Evolutionary conservation across 2,329 filamentous ascomycete genomes (phyloP).

Genomic region (Hansfordia pulvinata): DNA sequence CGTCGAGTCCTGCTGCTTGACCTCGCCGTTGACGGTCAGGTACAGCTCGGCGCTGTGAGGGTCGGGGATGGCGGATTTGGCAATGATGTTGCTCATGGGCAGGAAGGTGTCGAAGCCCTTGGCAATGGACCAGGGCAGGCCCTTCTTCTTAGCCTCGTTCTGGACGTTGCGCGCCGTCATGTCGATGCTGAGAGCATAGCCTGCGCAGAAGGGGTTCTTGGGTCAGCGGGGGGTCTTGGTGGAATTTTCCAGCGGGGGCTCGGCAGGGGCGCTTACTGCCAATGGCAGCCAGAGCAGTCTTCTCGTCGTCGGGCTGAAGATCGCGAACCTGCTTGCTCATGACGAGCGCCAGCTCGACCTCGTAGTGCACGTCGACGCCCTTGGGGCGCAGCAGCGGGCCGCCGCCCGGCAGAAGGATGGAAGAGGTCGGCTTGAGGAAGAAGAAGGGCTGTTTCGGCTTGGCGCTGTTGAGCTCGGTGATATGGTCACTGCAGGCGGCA

Average conservation of each 20-base stretch:
- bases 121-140: slow-evolving; percentile 87
- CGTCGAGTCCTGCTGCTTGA: slow-evolving; percentile 78
- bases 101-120: slow-evolving; percentile 98
- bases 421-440: slow-evolving; percentile 89
- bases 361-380: slow-evolving; percentile 81
- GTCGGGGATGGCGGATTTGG: slow-evolving; percentile 67
- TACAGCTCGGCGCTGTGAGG: slow-evolving; percentile 83
- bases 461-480: slow-evolving; percentile 77
- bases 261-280: slow-evolving; percentile 39
- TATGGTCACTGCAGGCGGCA: slow-evolving; percentile 58
- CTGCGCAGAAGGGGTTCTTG: no score
- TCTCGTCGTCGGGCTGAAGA: slow-evolving; percentile 57
- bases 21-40: slow-evolving; percentile 67
- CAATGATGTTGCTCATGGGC: slow-evolving; percentile 70
- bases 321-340: slow-evolving; percentile 73
- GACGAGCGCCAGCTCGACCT: slow-evolving; percentile 84
- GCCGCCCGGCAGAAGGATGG: slow-evolving; percentile 65
- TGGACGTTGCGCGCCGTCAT: slow-evolving; percentile 96
- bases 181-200: slow-evolving; percentile 84
- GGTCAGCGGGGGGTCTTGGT: slow-evolving; percentile 4
- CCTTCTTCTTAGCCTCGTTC: slow-evolving; percentile 93
- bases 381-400: slow-evolving; percentile 72
- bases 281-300: slow-evolving; percentile 71
- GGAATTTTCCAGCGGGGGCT: not conserved
- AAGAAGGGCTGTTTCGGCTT: slow-evolving; percentile 95